Percentiles rank a stretch among this genome's conserved stretches.
Conservation (phyloP, 1,139 yeast genomes). For the Magnusiomyces sp. region DNA sequence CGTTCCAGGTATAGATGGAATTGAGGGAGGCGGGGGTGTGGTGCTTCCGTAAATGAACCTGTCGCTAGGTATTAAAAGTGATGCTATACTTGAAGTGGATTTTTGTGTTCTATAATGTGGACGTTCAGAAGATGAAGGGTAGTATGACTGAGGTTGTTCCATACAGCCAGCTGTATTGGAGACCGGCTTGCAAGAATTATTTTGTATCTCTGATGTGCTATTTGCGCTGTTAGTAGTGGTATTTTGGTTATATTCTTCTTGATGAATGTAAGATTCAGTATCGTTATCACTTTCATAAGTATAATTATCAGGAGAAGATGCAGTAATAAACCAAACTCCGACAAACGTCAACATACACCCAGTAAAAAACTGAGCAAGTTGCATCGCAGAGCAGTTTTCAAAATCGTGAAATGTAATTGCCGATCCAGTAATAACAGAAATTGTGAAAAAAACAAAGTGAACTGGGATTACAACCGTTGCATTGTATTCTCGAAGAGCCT, state of each 20-base stretch:
- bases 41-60: too few species aligned
- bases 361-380: constrained; percentile 23
- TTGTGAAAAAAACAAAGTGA: constrained; percentile 39
- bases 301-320: constrained; percentile 3
- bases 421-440: constrained; percentile 36
- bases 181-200: background rate
- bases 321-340: constrained; percentile 37
- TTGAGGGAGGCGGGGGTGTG: too few species aligned
- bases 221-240: background rate
- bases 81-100: too few species aligned
- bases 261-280: background rate
- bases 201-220: background rate
- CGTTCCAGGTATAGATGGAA: too few species aligned
- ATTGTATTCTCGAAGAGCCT: constrained; percentile 34
- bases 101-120: too few species aligned
- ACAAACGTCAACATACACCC: constrained; percentile 34
- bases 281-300: background rate
- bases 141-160: too few species aligned
- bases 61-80: too few species aligned
- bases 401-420: constrained; percentile 36
- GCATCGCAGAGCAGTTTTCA: constrained; percentile 22
- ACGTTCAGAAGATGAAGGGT: too few species aligned
- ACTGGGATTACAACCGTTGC: constrained; percentile 41
- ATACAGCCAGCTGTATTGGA: background rate
- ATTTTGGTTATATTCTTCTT: background rate